Percentiles rank a stretch among this genome's conserved stretches.
These are phyloP conservation scores for Dendrobium officinale DNA, from an alignment of 106 monocot species.

Conservation along the genomic window DNA sequence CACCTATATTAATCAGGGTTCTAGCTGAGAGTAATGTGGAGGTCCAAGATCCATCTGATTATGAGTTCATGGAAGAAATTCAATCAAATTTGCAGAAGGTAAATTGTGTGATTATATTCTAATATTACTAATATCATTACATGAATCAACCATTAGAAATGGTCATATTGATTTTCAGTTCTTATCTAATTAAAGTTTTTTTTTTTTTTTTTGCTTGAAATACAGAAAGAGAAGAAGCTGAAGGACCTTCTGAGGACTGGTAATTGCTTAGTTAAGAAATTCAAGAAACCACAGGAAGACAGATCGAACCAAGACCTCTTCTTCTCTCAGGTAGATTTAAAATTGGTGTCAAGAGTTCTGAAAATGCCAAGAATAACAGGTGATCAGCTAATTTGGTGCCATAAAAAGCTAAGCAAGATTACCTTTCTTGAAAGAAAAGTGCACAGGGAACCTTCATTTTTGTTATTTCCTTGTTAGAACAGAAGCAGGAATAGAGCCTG, in stretches of 20 bases:
- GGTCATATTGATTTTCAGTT: neutral
- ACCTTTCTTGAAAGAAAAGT: slow-evolving; percentile 36
- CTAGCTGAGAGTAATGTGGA: slow-evolving; percentile 37
- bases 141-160: neutral
- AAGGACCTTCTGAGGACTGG: slow-evolving; percentile 56
- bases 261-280: slow-evolving; percentile 84
- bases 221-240: slow-evolving; percentile 73
- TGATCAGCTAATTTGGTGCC: slow-evolving; percentile 81
- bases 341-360: slow-evolving; percentile 63
- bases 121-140: neutral
- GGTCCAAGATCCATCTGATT: slow-evolving; percentile 59
- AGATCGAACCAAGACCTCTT: slow-evolving; percentile 61
- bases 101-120: neutral
- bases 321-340: slow-evolving; percentile 86
- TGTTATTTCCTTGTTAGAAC: slow-evolving; percentile 65
- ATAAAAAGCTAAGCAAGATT: slow-evolving; percentile 57
- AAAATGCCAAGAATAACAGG: slow-evolving; percentile 60
- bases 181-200: neutral
- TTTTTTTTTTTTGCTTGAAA: neutral
- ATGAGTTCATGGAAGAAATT: slow-evolving; percentile 31
- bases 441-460: slow-evolving; percentile 64
- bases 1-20: slow-evolving; percentile 43
- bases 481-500: neutral
- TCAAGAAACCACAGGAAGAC: slow-evolving; percentile 67
- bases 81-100: slow-evolving; percentile 60